phyloP scores from a whole-genome alignment of 2,329 filamentous ascomycete genomes.

The Scytalidium sp. region DNA sequence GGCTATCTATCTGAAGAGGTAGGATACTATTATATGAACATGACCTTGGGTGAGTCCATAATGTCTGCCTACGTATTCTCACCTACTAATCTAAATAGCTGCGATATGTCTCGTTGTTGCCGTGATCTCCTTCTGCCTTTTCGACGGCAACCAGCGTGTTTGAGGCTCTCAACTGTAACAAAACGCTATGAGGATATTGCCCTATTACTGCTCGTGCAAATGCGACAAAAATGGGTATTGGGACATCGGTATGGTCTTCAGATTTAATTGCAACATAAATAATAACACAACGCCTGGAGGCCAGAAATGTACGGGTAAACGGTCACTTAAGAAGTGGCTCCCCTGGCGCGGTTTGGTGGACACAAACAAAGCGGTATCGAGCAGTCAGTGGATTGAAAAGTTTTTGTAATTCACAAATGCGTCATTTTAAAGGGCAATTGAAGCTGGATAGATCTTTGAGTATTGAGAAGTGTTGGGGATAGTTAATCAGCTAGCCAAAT shows the following conservation, averaged over 20 bases:
- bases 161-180: no score
- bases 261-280: slow-evolving; percentile 47
- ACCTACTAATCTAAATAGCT: no score
- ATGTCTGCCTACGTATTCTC: no score
- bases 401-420: slow-evolving; percentile 22
- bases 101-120: no score
- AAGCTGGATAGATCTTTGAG: not conserved
- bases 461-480: no score
- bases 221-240: slow-evolving; percentile 48
- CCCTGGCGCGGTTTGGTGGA: slow-evolving; percentile 35
- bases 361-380: slow-evolving; percentile 31
- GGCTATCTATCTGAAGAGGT: no score
- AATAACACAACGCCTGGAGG: slow-evolving; percentile 52
- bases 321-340: slow-evolving; percentile 42
- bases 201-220: slow-evolving; percentile 55
- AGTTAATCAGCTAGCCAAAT: no score
- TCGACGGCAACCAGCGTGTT: no score
- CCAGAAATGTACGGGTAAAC: slow-evolving; percentile 61
- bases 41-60: no score
- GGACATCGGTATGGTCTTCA: slow-evolving; percentile 54
- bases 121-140: no score
- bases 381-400: slow-evolving; percentile 24
- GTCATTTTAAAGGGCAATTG: slow-evolving; percentile 16
- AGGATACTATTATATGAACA: no score
- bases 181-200: no score